Evolutionary conservation across 192 early-diverging fungal species (phyloP).

Genomic region (Coemansia umbellata): DNA sequence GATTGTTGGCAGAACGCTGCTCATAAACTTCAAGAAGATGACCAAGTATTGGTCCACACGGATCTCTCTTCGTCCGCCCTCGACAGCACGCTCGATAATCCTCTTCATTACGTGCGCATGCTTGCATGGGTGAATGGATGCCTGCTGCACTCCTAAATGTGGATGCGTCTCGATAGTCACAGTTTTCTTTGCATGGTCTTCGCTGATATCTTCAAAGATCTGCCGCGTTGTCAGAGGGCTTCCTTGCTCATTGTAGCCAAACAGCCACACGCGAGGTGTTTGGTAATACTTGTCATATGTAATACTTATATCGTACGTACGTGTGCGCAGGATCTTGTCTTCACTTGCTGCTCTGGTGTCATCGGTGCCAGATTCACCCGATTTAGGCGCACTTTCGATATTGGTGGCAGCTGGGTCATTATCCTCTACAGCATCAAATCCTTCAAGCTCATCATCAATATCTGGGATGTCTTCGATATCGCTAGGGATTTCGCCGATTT

Average conservation of each 20-base stretch:
- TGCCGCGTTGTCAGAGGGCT: constrained; percentile 80
- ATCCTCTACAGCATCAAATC: constrained; percentile 68
- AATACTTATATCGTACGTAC: constrained; percentile 98
- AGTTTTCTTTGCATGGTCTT: constrained; percentile 99
- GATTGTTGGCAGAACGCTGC: constrained; percentile 92
- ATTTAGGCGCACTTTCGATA: not conserved
- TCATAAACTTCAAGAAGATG: constrained; percentile 98
- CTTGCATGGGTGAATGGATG: constrained; percentile 97
- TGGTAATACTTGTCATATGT: constrained; percentile 99
- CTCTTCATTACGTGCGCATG: constrained; percentile 98
- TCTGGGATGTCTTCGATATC: constrained; percentile 91
- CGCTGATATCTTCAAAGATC: constrained; percentile 96
- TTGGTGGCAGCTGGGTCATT: constrained; percentile 64
- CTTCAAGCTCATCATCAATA: constrained; percentile 71
- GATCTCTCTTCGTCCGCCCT: constrained; percentile 60
- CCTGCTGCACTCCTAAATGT: constrained; percentile 79
- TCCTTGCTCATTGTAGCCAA: constrained; percentile 90
- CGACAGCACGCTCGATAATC: constrained; percentile 71
- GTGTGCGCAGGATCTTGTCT: constrained; percentile 80
- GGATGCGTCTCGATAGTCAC: constrained; percentile 97
- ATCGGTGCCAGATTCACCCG: not conserved
- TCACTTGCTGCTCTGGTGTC: constrained; percentile 24
- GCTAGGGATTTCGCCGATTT: constrained; percentile 69
- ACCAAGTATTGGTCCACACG: constrained; percentile 94
- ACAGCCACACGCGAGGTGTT: constrained; percentile 95